phyloP scores from a whole-genome alignment of 768 basidiomycete genomes.

The Lentinula guzmanii region DNA sequence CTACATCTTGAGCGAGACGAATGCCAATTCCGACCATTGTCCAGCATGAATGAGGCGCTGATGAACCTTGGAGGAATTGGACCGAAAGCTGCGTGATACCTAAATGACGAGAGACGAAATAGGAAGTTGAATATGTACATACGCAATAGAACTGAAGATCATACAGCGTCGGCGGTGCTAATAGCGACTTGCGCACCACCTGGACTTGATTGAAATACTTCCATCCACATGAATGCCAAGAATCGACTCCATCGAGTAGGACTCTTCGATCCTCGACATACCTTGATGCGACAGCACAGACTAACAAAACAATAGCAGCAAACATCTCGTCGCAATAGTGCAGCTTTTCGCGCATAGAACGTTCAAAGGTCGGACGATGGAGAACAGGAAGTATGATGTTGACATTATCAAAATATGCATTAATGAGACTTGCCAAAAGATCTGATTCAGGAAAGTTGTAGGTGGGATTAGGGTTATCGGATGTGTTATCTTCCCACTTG shows the following conservation, averaged over 20 bases:
- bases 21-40: conserved; percentile 54
- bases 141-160: conserved; percentile 69
- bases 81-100: conserved; percentile 38
- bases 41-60: conserved; percentile 64
- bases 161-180: conserved; percentile 59
- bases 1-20: conserved; percentile 44
- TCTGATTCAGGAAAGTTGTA: conserved; percentile 46
- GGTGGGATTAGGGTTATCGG: conserved; percentile 9
- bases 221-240: conserved; percentile 50
- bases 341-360: conserved; percentile 37
- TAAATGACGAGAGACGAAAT: neutral
- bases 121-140: conserved; percentile 17
- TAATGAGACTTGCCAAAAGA: conserved; percentile 46
- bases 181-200: conserved; percentile 54
- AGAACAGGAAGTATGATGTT: conserved; percentile 65
- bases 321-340: conserved; percentile 50
- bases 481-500: conserved; percentile 31
- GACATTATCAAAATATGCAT: conserved; percentile 55
- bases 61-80: conserved; percentile 49
- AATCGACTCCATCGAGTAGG: conserved; percentile 29
- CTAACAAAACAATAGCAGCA: conserved; percentile 53
- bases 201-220: conserved; percentile 68
- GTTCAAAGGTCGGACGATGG: conserved; percentile 65
- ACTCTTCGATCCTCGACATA: conserved; percentile 54
- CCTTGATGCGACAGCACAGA: conserved; percentile 67